phyloP scores from a whole-genome alignment of 345 rosid species.

The Turritis glabra region DNA sequence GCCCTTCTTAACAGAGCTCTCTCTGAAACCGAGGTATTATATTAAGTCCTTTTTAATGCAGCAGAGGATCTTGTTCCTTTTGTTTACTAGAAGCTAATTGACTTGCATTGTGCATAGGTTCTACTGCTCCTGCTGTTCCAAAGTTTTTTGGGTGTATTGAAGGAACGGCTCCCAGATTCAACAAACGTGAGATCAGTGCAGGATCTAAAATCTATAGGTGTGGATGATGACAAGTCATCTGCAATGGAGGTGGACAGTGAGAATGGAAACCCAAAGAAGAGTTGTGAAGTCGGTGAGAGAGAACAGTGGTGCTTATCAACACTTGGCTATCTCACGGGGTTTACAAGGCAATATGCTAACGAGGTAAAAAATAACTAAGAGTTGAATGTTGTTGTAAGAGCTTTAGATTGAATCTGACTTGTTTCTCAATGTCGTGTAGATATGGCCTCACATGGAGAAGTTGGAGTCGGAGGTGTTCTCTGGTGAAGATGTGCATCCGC shows the following conservation, averaged over 20 bases:
- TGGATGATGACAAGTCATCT: slow-evolving; percentile 55
- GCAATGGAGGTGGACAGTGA: slow-evolving; percentile 84
- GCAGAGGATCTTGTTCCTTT: slow-evolving; percentile 5
- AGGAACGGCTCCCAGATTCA: slow-evolving; percentile 79
- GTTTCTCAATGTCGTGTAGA: slow-evolving; percentile 45
- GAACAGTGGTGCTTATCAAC: slow-evolving; percentile 96
- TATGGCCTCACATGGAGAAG: slow-evolving; percentile 85
- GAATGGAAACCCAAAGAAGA: slow-evolving; percentile 58
- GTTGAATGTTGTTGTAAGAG: neutral
- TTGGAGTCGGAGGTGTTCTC: slow-evolving; percentile 66
- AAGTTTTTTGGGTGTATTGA: slow-evolving; percentile 67
- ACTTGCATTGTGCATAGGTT: slow-evolving; percentile 46
- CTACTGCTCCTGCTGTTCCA: slow-evolving; percentile 65
- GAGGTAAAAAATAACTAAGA: slow-evolving; percentile 53
- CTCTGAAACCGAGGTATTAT: slow-evolving; percentile 81
- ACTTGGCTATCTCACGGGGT: slow-evolving; percentile 82
- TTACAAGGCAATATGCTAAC: slow-evolving; percentile 87
- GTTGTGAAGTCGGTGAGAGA: slow-evolving; percentile 67
- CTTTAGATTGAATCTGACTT: neutral
- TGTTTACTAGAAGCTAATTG: neutral
- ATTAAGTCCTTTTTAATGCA: neutral
- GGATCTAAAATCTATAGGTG: slow-evolving; percentile 55
- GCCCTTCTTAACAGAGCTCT: slow-evolving; percentile 86
- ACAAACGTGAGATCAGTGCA: slow-evolving; percentile 58
- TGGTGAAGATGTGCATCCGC: slow-evolving; percentile 67